Evolutionary conservation across 179 eudicot species (phyloP), one percentile per base, ranked within the genome.

Genomic region (Beta corolliflora): DNA sequence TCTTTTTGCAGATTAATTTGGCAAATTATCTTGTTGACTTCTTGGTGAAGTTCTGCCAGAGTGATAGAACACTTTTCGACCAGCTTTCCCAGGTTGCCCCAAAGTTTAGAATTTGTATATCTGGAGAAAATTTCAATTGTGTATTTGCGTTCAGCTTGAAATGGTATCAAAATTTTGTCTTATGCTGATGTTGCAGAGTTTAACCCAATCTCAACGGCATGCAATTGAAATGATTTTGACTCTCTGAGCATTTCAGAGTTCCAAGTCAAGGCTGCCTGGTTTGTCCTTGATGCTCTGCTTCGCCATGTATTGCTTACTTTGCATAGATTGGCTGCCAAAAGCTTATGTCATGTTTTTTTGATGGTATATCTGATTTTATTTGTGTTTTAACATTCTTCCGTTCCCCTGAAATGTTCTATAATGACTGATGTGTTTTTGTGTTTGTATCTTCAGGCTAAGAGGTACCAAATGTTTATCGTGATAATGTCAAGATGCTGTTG

Each of bases 21-120:
- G 87, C 93, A 21, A 91, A 83, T 79, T 93, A 90, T 90, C 91
- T 94, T 23, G 83, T 81, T 63, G 93, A 93, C 71, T 92, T 93
- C 78, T 25, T 94, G 69, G 82, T 61, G 80, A 92, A 89, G 85
- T 93, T 96, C 64, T 87, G 90, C 73, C 92, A 89, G 77, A 88
- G 90, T 54, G 95, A 94, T 78, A 72, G 82, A 54, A 84, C 86
- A 74, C 84, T 82, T 81, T 93, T 93, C 70, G 90, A 92, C 58
- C 94, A 91, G 89, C 93, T 96, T 73, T 90, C 89, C 75, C 93
- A 96, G 99, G 99, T 88, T 60, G 63, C 71, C 65, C 50, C 19
- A 9, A 23, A 50, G 19, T 79, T 82, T 0, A 16, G 19, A 45
- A 63, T 31, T 70, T 78, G 60, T 41, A 18, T 25, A 78, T 14